These are phyloP conservation scores for Carex scoparia DNA, from an alignment of 176 grass and related monocot genomes.

Conservation along the genomic window DNA sequence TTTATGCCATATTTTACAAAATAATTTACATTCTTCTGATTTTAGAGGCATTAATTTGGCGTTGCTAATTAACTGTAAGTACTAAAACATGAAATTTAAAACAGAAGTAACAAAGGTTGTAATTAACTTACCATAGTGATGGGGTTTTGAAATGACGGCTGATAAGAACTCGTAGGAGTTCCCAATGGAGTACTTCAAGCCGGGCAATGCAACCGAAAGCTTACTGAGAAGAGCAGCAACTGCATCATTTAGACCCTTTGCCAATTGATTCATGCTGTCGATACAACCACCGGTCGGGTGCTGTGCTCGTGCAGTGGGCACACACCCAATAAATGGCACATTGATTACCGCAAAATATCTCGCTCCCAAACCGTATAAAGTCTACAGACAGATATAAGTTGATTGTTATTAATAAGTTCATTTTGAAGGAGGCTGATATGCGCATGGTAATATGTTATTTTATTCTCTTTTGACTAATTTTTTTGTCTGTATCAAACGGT, in stretches of 20 bases:
- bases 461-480: neutral
- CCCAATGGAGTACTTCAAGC: conserved; percentile 56
- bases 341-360: conserved; percentile 60
- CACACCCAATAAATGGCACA: conserved; percentile 44
- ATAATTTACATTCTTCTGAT: neutral
- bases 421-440: neutral
- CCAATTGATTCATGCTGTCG: conserved; percentile 38
- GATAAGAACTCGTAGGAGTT: conserved; percentile 48
- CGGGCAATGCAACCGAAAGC: conserved; percentile 42
- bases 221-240: conserved; percentile 26
- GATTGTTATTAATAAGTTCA: too few species aligned
- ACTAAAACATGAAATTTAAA: neutral
- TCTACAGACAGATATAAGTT: too few species aligned
- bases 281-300: conserved; percentile 37
- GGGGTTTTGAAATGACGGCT: conserved; percentile 31
- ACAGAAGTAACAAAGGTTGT: neutral
- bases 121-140: conserved; percentile 26
- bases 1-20: neutral
- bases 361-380: neutral
- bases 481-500: too few species aligned
- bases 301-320: conserved; percentile 29
- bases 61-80: neutral
- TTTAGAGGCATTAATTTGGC: neutral
- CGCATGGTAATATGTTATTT: neutral
- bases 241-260: conserved; percentile 46